Evolutionary conservation across 2,329 filamentous ascomycete genomes (phyloP).

Genomic region (Monilinia laxa): DNA sequence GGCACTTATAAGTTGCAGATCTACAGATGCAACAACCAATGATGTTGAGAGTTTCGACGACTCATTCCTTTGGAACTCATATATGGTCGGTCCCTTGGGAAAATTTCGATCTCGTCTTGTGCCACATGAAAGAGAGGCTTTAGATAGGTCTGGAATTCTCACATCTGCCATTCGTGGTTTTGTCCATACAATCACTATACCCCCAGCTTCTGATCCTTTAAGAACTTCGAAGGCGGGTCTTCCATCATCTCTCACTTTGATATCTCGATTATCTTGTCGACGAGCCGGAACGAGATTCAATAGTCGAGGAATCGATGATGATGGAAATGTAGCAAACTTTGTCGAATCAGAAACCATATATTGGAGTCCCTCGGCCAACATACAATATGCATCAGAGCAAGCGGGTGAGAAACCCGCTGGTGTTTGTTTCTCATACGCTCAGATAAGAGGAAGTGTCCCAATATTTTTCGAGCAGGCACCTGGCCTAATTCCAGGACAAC

Average conservation of each 20-base stretch:
- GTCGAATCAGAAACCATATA: slow-evolving; percentile 97
- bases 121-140: slow-evolving; percentile 67
- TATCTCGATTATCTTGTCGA: slow-evolving; percentile 86
- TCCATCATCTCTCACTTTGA: slow-evolving; percentile 82
- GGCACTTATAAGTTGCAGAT: slow-evolving; percentile 48
- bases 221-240: slow-evolving; percentile 65
- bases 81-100: slow-evolving; percentile 93
- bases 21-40: slow-evolving; percentile 73
- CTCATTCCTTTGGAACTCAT: slow-evolving; percentile 95
- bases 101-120: slow-evolving; percentile 83
- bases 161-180: slow-evolving; percentile 95
- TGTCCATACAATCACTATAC: slow-evolving; percentile 81
- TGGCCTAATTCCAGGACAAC: slow-evolving; percentile 84
- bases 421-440: slow-evolving; percentile 87
- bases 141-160: slow-evolving; percentile 85
- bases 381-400: slow-evolving; percentile 28
- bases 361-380: slow-evolving; percentile 64
- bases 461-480: slow-evolving; percentile 96
- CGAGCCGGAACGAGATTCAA: slow-evolving; percentile 96
- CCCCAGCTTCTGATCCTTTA: slow-evolving; percentile 71
- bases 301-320: slow-evolving; percentile 94
- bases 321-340: slow-evolving; percentile 96
- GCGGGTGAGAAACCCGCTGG: slow-evolving; percentile 45
- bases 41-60: slow-evolving; percentile 92
- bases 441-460: slow-evolving; percentile 88